Evolutionary conservation across 2,329 filamentous ascomycete species (phyloP).

Genomic region (Hansfordia pulvinata): DNA sequence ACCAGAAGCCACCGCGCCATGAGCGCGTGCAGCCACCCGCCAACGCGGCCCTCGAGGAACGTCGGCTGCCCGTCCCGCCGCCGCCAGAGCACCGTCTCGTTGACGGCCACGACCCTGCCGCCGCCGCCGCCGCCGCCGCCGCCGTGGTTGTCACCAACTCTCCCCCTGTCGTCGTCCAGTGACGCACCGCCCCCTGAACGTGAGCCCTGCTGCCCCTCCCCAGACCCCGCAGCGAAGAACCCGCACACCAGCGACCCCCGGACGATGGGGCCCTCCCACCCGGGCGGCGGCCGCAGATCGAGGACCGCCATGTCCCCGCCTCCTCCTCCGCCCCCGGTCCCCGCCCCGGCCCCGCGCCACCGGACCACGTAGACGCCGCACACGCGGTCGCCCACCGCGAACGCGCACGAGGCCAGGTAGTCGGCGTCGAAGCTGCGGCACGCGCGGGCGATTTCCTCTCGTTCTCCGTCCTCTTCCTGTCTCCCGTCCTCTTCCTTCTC

Average conservation of each 20-base stretch:
- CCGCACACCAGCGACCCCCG: conserved; percentile 8
- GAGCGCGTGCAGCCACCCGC: conserved; percentile 10
- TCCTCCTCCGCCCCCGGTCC: neutral
- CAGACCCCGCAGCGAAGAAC: too few relatives aligned
- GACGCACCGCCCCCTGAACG: conserved; percentile 21
- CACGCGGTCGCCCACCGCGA: conserved; percentile 9
- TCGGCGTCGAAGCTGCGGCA: conserved; percentile 4
- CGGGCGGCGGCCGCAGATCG: conserved; percentile 8
- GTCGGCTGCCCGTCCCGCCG: conserved; percentile 8
- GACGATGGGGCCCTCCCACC: conserved; percentile 10
- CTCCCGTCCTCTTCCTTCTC: too few relatives aligned
- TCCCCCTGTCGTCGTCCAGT: conserved; percentile 18
- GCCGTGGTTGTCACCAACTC: too few relatives aligned
- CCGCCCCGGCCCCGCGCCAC: neutral
- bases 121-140: too few relatives aligned
- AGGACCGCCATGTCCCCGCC: conserved; percentile 6
- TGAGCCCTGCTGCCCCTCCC: conserved; percentile 18
- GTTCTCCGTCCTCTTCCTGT: too few relatives aligned
- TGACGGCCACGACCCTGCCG: conserved; percentile 23
- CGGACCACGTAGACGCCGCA: conserved; percentile 13
- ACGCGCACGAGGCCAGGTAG: conserved; percentile 8
- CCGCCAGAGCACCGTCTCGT: conserved; percentile 23
- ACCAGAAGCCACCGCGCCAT: conserved; percentile 14
- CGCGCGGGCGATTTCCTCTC: conserved; percentile 1
- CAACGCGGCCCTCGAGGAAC: conserved; percentile 9